Evolutionary conservation across 768 basidiomycete species (phyloP).

Genomic region (Lactarius psammicola): DNA sequence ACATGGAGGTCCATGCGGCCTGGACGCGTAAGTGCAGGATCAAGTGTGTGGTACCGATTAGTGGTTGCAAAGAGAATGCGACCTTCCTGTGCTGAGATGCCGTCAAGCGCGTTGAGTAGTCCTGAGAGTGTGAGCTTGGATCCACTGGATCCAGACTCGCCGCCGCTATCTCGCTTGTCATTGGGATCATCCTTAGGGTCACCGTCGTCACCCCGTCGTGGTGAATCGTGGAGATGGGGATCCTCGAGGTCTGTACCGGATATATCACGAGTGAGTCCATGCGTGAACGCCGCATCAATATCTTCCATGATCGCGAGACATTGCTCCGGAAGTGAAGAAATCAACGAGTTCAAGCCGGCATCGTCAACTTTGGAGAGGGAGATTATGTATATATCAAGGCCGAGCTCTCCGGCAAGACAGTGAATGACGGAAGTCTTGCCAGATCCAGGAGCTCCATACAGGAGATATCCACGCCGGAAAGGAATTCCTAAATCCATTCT

Average conservation of each 20-base stretch:
- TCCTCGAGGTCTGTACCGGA: slow-evolving; percentile 23
- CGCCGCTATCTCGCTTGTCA: slow-evolving; percentile 17
- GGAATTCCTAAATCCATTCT: slow-evolving; percentile 48
- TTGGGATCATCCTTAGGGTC: slow-evolving; percentile 12
- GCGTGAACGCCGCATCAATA: slow-evolving; percentile 73
- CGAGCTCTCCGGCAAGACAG: no score
- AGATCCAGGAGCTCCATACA: no score
- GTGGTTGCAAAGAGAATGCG: slow-evolving; percentile 78
- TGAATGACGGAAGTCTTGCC: no score
- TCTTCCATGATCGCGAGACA: slow-evolving; percentile 84
- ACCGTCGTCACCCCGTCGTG: slow-evolving; percentile 21
- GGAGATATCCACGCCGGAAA: slow-evolving; percentile 75
- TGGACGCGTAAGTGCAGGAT: slow-evolving; percentile 71
- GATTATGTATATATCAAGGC: no score
- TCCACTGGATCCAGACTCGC: neutral
- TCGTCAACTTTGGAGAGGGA: no score
- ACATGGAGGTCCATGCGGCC: slow-evolving; percentile 81
- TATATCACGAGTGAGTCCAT: slow-evolving; percentile 39
- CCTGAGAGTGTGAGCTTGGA: slow-evolving; percentile 61
- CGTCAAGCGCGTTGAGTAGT: slow-evolving; percentile 74
- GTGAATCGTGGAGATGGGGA: slow-evolving; percentile 35
- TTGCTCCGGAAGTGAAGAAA: slow-evolving; percentile 59
- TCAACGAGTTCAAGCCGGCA: slow-evolving; percentile 53
- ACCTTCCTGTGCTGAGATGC: slow-evolving; percentile 78
- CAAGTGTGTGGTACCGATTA: slow-evolving; percentile 67